These are phyloP conservation scores for Hydrangea macrophylla DNA, from an alignment of 148 eudicot species.

Conservation along the genomic window DNA sequence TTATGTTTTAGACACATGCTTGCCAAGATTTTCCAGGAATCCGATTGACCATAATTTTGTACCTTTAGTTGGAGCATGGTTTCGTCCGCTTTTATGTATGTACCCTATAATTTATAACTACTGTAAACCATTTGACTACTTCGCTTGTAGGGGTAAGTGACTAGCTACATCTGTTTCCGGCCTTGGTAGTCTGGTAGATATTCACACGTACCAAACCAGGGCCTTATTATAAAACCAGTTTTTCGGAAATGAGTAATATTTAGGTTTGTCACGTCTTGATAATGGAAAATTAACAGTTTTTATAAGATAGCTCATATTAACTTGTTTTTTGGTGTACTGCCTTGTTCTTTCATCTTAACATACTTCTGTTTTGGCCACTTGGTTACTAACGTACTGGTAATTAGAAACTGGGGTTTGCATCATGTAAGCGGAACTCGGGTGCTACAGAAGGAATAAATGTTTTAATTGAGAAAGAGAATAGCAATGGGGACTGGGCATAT, in stretches of 20 bases:
- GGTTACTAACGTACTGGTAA: slow-evolving; percentile 11
- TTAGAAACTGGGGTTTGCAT: slow-evolving; percentile 99
- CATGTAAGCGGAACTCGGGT: slow-evolving; percentile 68
- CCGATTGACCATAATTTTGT: not conserved
- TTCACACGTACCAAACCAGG: no score
- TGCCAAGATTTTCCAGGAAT: no score
- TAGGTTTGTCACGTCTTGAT: not conserved
- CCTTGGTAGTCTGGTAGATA: not conserved
- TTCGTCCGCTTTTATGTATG: slow-evolving; percentile 5
- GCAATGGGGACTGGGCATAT: slow-evolving; percentile 78
- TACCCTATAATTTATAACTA: not conserved
- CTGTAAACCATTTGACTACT: not conserved
- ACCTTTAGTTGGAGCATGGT: not conserved
- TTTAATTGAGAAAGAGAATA: slow-evolving; percentile 72
- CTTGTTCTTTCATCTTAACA: no score
- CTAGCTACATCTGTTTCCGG: not conserved
- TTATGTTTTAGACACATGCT: not conserved
- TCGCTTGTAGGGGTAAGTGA: not conserved
- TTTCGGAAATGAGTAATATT: not conserved
- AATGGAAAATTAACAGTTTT: slow-evolving; percentile 2
- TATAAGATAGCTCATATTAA: not conserved
- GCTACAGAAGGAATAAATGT: slow-evolving; percentile 98
- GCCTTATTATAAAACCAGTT: not conserved
- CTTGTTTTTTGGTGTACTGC: not conserved
- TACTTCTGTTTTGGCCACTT: no score